Percentiles rank a stretch among this genome's conserved stretches.
These are phyloP conservation scores for Tephrocybe sp. DNA, from an alignment of 768 basidiomycete species.

Conservation along the genomic window DNA sequence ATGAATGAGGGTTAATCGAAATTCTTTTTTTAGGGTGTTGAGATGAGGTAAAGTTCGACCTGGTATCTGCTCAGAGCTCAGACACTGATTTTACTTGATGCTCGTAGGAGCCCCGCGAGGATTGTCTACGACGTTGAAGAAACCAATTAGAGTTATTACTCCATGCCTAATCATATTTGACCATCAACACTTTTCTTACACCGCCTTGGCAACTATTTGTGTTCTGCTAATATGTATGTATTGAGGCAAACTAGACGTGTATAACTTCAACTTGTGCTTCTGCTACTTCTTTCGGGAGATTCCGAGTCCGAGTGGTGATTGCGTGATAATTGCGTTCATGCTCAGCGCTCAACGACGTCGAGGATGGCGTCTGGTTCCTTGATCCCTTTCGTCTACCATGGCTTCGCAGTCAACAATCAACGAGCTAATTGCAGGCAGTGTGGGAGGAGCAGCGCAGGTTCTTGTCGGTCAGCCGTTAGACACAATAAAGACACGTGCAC, in stretches of 20 bases:
- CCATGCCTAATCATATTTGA: too few species aligned
- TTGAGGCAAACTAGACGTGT: too few species aligned
- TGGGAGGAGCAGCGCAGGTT: conserved; percentile 94
- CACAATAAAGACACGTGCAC: conserved; percentile 86
- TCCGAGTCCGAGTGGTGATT: conserved; percentile 1
- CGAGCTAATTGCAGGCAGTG: conserved; percentile 84
- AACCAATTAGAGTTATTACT: not conserved
- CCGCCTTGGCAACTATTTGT: too few species aligned
- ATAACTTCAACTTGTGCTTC: too few species aligned
- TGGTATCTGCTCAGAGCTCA: too few species aligned
- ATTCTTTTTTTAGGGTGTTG: not conserved
- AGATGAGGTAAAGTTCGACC: not conserved
- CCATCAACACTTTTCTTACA: too few species aligned
- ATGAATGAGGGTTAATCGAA: too few species aligned
- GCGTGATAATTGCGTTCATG: conserved; percentile 16
- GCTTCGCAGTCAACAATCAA: conserved; percentile 60
- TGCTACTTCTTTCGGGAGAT: too few species aligned
- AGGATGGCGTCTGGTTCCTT: too few species aligned
- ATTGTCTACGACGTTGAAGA: conserved; percentile 6
- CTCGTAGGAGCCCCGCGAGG: conserved; percentile 7
- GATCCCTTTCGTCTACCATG: conserved; percentile 6
- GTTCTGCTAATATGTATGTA: too few species aligned
- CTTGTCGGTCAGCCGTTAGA: conserved; percentile 92
- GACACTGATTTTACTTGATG: too few species aligned
- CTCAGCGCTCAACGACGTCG: not conserved